A percentile compares a stretch with the other conserved stretches of the same genome.
These are phyloP conservation scores for Rutstroemia sp. DNA, from an alignment of 2,329 filamentous ascomycete genomes.

Conservation along the genomic window DNA sequence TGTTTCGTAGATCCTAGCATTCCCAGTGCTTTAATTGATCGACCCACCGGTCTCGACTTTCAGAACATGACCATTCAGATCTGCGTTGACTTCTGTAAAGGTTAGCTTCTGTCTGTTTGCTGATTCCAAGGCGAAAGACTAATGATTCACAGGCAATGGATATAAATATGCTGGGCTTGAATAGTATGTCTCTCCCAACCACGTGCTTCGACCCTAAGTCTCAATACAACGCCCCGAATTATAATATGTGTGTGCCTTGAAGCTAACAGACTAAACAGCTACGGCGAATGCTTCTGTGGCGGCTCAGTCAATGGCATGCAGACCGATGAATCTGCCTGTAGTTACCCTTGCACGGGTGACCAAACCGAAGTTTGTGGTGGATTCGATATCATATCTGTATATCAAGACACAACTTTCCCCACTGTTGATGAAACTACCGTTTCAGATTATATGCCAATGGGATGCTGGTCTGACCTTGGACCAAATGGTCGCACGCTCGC, in stretches of 20 bases:
- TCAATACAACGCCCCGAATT: no score
- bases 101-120: conserved; percentile 6
- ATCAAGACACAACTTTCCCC: conserved; percentile 31
- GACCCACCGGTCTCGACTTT: conserved; percentile 21
- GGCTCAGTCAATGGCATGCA: conserved; percentile 28
- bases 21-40: conserved; percentile 26
- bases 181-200: conserved; percentile 16
- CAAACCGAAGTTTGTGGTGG: conserved; percentile 23
- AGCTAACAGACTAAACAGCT: conserved; percentile 13
- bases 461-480: conserved; percentile 35
- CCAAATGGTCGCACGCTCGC: conserved; percentile 22
- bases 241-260: background rate
- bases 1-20: conserved; percentile 28
- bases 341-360: conserved; percentile 22
- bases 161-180: conserved; percentile 31
- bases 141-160: conserved; percentile 23
- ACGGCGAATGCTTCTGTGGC: conserved; percentile 28
- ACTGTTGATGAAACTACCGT: conserved; percentile 23
- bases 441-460: conserved; percentile 27
- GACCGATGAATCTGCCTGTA: conserved; percentile 21
- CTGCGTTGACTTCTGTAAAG: conserved; percentile 33
- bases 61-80: conserved; percentile 31
- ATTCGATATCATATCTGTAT: conserved; percentile 24
- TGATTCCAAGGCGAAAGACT: background rate
- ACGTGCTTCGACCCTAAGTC: conserved; percentile 12